Base-by-base conservation (phyloP, 2,329 filamentous ascomycete genomes). In the Aspergillus tubingensis region DNA sequence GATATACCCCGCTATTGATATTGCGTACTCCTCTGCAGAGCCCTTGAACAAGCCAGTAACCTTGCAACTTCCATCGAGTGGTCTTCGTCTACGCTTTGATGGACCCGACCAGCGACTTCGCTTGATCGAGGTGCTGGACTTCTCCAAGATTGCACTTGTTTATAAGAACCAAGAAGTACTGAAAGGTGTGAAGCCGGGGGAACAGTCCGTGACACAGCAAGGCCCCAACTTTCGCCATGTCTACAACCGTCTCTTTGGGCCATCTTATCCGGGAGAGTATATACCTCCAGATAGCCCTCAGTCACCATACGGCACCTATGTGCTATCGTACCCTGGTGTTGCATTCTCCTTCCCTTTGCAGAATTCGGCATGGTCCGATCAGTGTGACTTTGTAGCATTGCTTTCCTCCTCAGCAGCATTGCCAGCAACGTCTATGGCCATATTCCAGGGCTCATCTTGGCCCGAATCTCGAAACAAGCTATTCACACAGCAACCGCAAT, bases 231-330 rank as follows among this genome's bases (percentile, higher is more conserved):
- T 96, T 74, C 85, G 89, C 61, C 91, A 96, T 75, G 89, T 99
- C 66, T 99, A 98, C 74, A 92, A 96, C 70, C 88, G 91, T 56
- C 82, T 97, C n/a, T 88, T 99, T 64, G 95, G 95, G 0, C 93
- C 93, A 17, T 96, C 94, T 0, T 98, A 96, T 74, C 91, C 91
- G 1, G 95, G 95, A 64, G 95, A 99, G 80, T 99, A 94, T 71
- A 84, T 96, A 39, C 84, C 89, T 8, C 86, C 91, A 2, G 39
- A 44, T 0, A 74, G 77, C 6, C 71, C 80, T 1, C 81, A 80
- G 3, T 81, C 82, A 10, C 80, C 82, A 15, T 79, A 83, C 60
- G 93, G 93, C 15, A 90, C 87, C 21, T 99, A 98, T 72, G 88
- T 96, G 36, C 81, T 99, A 36, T 98, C 94, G 1, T 99, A 97